These are phyloP conservation scores for Priceomyces fermenticarens DNA, from an alignment of 805 yeast genomes.

Conservation along the genomic window DNA sequence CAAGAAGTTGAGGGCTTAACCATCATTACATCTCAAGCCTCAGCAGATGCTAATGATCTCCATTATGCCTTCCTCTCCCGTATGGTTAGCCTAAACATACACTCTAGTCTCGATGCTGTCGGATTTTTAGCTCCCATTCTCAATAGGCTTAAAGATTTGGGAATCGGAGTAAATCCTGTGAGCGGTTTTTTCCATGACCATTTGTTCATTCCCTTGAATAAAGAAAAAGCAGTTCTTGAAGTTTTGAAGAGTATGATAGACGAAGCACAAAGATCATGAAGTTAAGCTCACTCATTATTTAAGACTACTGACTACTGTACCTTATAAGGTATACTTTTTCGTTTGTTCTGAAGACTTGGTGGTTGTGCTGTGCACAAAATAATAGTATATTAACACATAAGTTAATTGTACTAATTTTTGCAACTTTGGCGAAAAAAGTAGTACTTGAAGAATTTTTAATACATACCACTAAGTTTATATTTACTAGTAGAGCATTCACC, in stretches of 20 bases:
- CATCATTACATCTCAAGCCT: neutral
- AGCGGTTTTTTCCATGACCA: slow-evolving; percentile 1
- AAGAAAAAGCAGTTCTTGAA: neutral
- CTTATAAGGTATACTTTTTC: too few species aligned
- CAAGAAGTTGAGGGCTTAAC: slow-evolving; percentile 1
- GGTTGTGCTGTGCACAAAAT: too few species aligned
- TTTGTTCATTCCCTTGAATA: neutral
- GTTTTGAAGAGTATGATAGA: neutral
- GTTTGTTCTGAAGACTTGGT: too few species aligned
- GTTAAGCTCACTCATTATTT: too few species aligned
- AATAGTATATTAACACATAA: too few species aligned
- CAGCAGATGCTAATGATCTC: neutral
- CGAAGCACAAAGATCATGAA: neutral
- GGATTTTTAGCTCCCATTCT: slow-evolving; percentile 1
- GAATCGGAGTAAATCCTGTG: slow-evolving; percentile 1
- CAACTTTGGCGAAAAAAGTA: too few species aligned
- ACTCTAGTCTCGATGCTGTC: slow-evolving; percentile 1
- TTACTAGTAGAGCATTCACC: too few species aligned
- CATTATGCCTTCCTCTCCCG: neutral
- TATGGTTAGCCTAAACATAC: neutral
- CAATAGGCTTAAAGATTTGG: neutral
- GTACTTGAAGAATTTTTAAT: too few species aligned
- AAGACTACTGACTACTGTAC: too few species aligned
- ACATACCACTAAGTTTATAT: too few species aligned
- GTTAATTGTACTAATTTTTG: too few species aligned